Evolutionary conservation across 345 rosid genomes (phyloP).

Genomic region (Citrus glauca): DNA sequence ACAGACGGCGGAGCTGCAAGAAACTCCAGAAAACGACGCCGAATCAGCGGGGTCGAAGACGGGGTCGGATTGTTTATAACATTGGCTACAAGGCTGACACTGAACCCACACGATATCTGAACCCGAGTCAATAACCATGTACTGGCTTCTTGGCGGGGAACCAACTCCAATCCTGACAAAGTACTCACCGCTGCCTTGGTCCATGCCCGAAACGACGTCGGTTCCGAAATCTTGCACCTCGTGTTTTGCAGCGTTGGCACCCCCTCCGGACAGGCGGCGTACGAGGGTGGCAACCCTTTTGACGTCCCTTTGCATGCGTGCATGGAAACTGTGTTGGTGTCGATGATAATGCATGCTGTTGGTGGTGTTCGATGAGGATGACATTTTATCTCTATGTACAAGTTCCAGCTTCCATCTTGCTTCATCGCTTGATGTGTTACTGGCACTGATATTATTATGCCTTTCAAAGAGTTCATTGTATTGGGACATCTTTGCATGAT

Average conservation of each 20-base stretch:
- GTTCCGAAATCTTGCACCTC: conserved; percentile 62
- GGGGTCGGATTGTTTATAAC: conserved; percentile 91
- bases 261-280: conserved; percentile 40
- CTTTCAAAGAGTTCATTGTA: conserved; percentile 21
- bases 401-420: conserved; percentile 42
- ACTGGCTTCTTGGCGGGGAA: conserved; percentile 78
- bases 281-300: conserved; percentile 51
- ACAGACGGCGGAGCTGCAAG: conserved; percentile 77
- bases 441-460: neutral
- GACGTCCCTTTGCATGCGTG: conserved; percentile 65
- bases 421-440: neutral
- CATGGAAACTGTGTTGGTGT: conserved; percentile 40
- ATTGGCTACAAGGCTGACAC: conserved; percentile 86
- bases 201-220: conserved; percentile 92
- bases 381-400: conserved; percentile 59
- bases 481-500: conserved; percentile 28
- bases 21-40: conserved; percentile 64
- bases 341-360: conserved; percentile 26
- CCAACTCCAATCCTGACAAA: conserved; percentile 92
- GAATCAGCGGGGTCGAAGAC: conserved; percentile 83
- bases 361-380: conserved; percentile 3
- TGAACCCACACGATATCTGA: conserved; percentile 99
- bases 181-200: conserved; percentile 95
- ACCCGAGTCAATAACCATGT: conserved; percentile 91
- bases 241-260: neutral